These are phyloP conservation scores for Peniophora sp. DNA, from an alignment of 1,284 basidiomycete species.

Conservation along the genomic window DNA sequence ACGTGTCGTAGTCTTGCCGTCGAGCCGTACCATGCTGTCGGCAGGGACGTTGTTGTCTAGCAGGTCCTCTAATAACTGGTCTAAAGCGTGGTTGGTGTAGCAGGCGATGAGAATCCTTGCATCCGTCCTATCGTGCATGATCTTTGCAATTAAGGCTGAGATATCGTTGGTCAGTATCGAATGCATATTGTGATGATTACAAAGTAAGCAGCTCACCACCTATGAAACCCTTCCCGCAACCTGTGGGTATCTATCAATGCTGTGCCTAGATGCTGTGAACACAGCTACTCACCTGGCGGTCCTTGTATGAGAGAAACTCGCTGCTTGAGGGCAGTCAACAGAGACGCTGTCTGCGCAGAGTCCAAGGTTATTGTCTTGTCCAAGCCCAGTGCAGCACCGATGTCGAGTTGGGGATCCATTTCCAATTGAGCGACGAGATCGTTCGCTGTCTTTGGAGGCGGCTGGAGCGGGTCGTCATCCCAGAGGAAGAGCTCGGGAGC, in stretches of 20 bases:
- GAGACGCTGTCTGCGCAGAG: constrained; percentile 37
- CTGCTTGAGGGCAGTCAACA: constrained; percentile 45
- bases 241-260: constrained; percentile 21
- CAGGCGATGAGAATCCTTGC: constrained; percentile 54
- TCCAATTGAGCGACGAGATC: constrained; percentile 26
- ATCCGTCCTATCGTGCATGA: constrained; percentile 36
- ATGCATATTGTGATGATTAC: too few relatives aligned
- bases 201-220: constrained; percentile 23
- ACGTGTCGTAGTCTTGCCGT: constrained; percentile 40
- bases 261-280: neutral
- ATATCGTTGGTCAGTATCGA: too few relatives aligned
- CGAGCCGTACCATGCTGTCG: constrained; percentile 39
- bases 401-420: constrained; percentile 27
- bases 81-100: constrained; percentile 62
- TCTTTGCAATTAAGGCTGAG: constrained; percentile 42
- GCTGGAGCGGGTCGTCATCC: constrained; percentile 23
- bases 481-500: constrained; percentile 44
- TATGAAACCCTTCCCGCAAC: constrained; percentile 64
- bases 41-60: constrained; percentile 48
- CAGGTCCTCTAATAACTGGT: constrained; percentile 54
- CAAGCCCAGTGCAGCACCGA: constrained; percentile 29
- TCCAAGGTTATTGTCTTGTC: constrained; percentile 38
- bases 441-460: constrained; percentile 2
- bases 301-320: constrained; percentile 54
- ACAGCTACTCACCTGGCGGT: constrained; percentile 40